A percentile compares a stretch with the other conserved stretches of the same genome.
These are phyloP conservation scores for Geotrichum europaeum DNA, from an alignment of 1,139 yeast genomes.

Conservation along the genomic window DNA sequence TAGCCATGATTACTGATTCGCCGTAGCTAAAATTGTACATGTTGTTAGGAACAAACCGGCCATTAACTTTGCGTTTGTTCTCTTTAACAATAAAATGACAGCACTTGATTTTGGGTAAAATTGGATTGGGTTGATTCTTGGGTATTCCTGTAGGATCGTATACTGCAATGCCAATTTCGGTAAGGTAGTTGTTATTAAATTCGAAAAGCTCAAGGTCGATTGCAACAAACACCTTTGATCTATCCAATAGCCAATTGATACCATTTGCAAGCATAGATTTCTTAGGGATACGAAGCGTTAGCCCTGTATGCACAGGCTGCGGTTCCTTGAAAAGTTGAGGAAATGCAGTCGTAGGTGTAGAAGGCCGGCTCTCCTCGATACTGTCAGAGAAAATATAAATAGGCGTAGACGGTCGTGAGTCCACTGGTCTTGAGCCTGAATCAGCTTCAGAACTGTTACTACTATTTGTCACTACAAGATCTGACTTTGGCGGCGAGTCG, in stretches of 20 bases:
- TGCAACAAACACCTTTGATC: conserved; percentile 29
- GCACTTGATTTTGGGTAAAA: conserved; percentile 17
- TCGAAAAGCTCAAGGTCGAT: conserved; percentile 70
- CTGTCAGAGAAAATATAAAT: background rate
- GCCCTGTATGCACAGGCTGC: background rate
- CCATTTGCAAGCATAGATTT: conserved; percentile 1
- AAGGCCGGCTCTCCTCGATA: background rate
- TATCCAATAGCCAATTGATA: conserved; percentile 1
- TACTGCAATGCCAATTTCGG: conserved; percentile 65
- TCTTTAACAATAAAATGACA: conserved; percentile 55
- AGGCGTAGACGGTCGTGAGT: background rate
- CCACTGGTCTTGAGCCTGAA: background rate
- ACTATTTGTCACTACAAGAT: background rate
- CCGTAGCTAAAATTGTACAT: conserved; percentile 53
- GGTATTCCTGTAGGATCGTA: conserved; percentile 47
- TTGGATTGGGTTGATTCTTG: background rate
- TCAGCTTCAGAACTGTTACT: background rate
- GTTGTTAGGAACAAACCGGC: conserved; percentile 58
- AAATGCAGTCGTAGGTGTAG: background rate
- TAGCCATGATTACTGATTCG: conserved; percentile 18
- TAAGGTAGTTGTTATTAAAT: conserved; percentile 40
- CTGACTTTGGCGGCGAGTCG: background rate
- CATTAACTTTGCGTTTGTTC: conserved; percentile 43
- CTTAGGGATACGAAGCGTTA: background rate
- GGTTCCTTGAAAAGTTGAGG: background rate